Percentiles rank a stretch among this genome's conserved stretches.
Evolutionary conservation across 768 basidiomycete genomes (phyloP).

Genomic region (Lactarius hatsudake): DNA sequence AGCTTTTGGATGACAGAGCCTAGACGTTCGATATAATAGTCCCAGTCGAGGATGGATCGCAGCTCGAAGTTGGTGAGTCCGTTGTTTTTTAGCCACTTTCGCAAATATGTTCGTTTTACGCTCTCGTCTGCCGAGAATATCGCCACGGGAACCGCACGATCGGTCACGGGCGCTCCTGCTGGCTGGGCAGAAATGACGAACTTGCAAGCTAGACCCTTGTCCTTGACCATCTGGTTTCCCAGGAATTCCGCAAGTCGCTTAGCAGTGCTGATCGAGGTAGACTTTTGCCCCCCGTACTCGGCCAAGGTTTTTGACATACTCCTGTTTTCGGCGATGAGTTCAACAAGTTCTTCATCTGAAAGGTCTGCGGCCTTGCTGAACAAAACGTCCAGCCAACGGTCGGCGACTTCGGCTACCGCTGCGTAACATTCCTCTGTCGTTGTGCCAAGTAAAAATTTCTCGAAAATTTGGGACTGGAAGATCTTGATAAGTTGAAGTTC

Average conservation of each 20-base stretch:
- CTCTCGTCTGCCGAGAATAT: constrained; percentile 96
- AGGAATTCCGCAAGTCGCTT: constrained; percentile 93
- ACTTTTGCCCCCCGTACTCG: constrained; percentile 95
- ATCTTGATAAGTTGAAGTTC: constrained; percentile 99
- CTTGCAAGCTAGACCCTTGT: constrained; percentile 97
- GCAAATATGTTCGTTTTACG: constrained; percentile 85
- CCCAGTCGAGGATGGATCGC: constrained; percentile 94
- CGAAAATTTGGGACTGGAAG: constrained; percentile 98
- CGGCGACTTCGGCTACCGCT: constrained; percentile 88
- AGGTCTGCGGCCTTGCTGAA: constrained; percentile 83
- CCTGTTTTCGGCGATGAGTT: constrained; percentile 96
- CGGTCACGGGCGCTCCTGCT: constrained; percentile 90
- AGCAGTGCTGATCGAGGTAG: constrained; percentile 97
- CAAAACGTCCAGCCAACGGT: constrained; percentile 97
- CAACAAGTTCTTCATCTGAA: constrained; percentile 88
- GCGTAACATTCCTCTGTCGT: constrained; percentile 96
- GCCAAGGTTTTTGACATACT: constrained; percentile 97
- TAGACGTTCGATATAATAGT: constrained; percentile 95
- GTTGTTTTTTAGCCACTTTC: constrained; percentile 96
- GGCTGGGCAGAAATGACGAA: constrained; percentile 98
- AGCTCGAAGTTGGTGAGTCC: constrained; percentile 84
- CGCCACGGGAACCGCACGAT: constrained; percentile 93
- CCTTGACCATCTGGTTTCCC: constrained; percentile 98
- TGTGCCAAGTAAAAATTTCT: constrained; percentile 90
- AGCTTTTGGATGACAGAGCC: constrained; percentile 98